These are phyloP conservation scores for Kingdonia uniflora DNA, from an alignment of 164 flowering plant genomes.

Conservation along the genomic window DNA sequence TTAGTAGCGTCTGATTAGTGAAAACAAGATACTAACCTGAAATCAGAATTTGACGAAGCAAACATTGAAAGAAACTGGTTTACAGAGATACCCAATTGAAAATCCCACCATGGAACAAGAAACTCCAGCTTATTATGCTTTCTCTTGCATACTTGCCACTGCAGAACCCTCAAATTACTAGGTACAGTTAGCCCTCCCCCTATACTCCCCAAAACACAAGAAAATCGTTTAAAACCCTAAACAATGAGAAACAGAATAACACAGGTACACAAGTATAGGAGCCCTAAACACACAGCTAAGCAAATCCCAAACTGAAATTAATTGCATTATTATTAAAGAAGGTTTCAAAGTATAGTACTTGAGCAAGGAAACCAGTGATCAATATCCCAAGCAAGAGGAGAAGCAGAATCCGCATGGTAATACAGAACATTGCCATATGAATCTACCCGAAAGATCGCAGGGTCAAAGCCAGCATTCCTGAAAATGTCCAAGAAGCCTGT, in stretches of 20 bases:
- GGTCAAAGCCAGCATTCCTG: constrained; percentile 98
- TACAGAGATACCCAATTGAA: constrained; percentile 82
- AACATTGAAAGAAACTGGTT: constrained; percentile 88
- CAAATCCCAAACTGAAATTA: too few species aligned
- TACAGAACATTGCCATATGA: constrained; percentile 83
- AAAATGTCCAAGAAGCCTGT: neutral
- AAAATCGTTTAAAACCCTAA: too few species aligned
- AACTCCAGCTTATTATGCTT: constrained; percentile 76
- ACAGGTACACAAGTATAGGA: too few species aligned
- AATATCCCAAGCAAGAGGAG: constrained; percentile 94
- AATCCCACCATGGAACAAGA: constrained; percentile 94
- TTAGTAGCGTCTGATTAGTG: too few species aligned
- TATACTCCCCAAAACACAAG: constrained; percentile 12
- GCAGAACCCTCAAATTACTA: constrained; percentile 76
- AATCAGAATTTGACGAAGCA: constrained; percentile 75
- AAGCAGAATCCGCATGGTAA: constrained; percentile 67
- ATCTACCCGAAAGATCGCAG: constrained; percentile 73
- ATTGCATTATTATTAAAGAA: too few species aligned
- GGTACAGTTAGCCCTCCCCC: constrained; percentile 95
- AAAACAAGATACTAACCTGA: constrained; percentile 40
- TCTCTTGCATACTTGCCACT: constrained; percentile 73
- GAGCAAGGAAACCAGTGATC: constrained; percentile 96
- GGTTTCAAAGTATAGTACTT: constrained; percentile 28
- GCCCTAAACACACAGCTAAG: too few species aligned
- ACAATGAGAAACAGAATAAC: too few species aligned